Conservation (phyloP, 1,284 basidiomycete species). For the Leccinum subrobustum region DNA sequence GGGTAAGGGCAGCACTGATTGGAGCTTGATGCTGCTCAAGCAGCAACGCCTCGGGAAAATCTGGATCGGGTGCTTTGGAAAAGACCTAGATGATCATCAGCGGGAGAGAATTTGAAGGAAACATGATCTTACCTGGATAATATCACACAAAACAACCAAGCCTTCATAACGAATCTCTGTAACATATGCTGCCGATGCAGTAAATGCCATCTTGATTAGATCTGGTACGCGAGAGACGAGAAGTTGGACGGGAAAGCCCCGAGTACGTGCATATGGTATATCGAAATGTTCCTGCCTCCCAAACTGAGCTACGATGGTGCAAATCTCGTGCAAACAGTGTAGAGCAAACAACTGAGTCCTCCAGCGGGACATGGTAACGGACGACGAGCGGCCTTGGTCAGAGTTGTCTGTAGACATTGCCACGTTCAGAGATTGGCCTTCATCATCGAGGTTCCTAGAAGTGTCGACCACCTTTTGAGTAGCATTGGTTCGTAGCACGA, state of each 20-base stretch:
- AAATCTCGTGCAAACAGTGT: constrained; percentile 89
- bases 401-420: constrained; percentile 37
- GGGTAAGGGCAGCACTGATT: constrained; percentile 96
- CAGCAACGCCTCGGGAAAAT: constrained; percentile 86
- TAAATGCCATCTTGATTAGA: constrained; percentile 97
- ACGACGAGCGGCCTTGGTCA: constrained; percentile 36
- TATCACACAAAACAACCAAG: constrained; percentile 84
- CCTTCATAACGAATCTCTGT: constrained; percentile 96
- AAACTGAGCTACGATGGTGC: constrained; percentile 70
- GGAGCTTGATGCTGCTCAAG: constrained; percentile 99
- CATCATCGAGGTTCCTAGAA: constrained; percentile 79
- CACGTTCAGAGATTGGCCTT: constrained; percentile 84
- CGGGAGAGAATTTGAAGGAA: neutral
- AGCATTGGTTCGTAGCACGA: constrained; percentile 88
- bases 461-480: constrained; percentile 73
- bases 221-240: constrained; percentile 86
- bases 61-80: constrained; percentile 84
- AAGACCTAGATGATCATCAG: constrained; percentile 61
- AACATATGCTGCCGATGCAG: constrained; percentile 93
- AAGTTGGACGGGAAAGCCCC: constrained; percentile 49
- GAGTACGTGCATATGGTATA: constrained; percentile 57
- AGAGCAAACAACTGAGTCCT: constrained; percentile 95
- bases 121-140: constrained; percentile 73
- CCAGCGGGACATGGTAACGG: constrained; percentile 79
- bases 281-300: constrained; percentile 84